These are phyloP conservation scores for Plasmodium ovale DNA, from an alignment of 169 alveolate species.

Conservation along the genomic window DNA sequence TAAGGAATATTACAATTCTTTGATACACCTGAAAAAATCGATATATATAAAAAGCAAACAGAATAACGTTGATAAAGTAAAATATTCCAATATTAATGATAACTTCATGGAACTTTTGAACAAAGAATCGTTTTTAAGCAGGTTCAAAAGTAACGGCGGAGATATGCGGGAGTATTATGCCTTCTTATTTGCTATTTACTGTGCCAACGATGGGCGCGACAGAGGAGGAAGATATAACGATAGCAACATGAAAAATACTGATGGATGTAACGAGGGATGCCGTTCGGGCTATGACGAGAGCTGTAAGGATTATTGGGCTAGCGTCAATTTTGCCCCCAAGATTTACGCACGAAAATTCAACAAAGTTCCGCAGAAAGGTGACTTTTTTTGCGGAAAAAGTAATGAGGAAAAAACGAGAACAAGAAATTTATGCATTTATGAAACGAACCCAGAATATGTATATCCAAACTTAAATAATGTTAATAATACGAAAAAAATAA, in stretches of 20 bases:
- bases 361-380: too few species aligned
- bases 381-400: too few species aligned
- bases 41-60: constrained; percentile 14
- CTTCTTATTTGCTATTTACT: constrained; percentile 20
- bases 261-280: background rate
- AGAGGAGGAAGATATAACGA: too few species aligned
- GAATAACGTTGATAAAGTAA: constrained; percentile 19
- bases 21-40: constrained; percentile 30
- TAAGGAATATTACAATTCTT: constrained; percentile 14
- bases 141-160: background rate
- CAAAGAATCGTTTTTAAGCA: constrained; percentile 17
- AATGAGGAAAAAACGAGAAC: too few species aligned
- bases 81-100: constrained; percentile 25
- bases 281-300: too few species aligned
- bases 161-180: background rate
- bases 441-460: too few species aligned
- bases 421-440: too few species aligned
- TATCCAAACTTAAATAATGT: background rate
- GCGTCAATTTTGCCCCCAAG: too few species aligned
- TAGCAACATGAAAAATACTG: background rate
- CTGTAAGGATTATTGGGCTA: too few species aligned
- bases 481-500: constrained; percentile 36
- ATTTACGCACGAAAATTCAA: too few species aligned
- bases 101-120: constrained; percentile 33
- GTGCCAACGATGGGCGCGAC: background rate